Conservation (phyloP, 371 early-diverging fungal genomes). For the Syncephalastrum racemosum region DNA sequence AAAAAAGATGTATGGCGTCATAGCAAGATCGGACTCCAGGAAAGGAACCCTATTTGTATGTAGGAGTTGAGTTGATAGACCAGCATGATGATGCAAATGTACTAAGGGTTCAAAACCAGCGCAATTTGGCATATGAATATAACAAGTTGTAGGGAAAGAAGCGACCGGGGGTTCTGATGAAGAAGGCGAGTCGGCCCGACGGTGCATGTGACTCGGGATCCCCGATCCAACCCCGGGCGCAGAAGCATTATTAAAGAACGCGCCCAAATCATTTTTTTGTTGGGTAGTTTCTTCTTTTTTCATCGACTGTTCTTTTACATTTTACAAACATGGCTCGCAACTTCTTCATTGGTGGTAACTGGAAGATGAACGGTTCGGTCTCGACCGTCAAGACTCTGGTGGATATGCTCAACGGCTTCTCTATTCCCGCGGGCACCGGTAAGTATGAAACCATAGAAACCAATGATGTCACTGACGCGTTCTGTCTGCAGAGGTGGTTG, state of each 20-base stretch:
- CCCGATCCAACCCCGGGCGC: background rate
- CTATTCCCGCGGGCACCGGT: constrained; percentile 45
- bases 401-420: constrained; percentile 70
- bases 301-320: background rate
- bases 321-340: constrained; percentile 56
- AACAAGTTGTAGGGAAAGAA: no score
- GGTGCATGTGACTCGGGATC: constrained; percentile 9
- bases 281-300: constrained; percentile 7
- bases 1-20: no score
- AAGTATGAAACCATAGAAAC: constrained; percentile 15
- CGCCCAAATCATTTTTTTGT: constrained; percentile 2
- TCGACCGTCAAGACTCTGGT: constrained; percentile 73
- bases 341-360: constrained; percentile 83
- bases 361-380: constrained; percentile 96
- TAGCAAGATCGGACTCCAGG: no score
- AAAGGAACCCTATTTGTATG: no score
- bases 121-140: no score
- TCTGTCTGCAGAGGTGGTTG: constrained; percentile 82
- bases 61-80: constrained; percentile 52
- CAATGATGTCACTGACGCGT: background rate
- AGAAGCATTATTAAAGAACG: background rate
- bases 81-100: constrained; percentile 62
- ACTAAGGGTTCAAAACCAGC: no score
- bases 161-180: no score
- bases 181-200: constrained; percentile 3